A percentile compares a stretch with the other conserved stretches of the same genome.
These are phyloP conservation scores for Heterobasidion occidentale DNA, from an alignment of 1,284 basidiomycete genomes.

Conservation along the genomic window DNA sequence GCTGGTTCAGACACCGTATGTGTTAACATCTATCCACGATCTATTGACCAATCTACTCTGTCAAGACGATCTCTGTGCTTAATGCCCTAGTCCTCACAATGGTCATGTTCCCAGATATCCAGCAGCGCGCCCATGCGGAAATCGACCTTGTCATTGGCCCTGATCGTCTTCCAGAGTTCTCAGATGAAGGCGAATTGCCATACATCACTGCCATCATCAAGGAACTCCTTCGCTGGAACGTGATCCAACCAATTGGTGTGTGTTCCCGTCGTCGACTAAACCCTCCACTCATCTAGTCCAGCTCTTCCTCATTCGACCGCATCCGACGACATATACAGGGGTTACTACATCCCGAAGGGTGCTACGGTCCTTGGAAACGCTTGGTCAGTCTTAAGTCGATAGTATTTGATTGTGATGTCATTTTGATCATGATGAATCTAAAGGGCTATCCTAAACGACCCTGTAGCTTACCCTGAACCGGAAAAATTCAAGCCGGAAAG, in stretches of 20 bases:
- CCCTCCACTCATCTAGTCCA: no score
- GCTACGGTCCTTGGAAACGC: constrained; percentile 3
- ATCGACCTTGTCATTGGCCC: constrained; percentile 4
- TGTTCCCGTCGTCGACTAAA: no score
- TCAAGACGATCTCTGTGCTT: constrained; percentile 5
- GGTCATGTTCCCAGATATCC: constrained; percentile 7
- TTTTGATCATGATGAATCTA: not conserved
- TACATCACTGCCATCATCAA: constrained; percentile 1
- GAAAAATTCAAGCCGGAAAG: not conserved
- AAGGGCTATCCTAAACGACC: constrained; percentile 1
- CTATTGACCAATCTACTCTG: not conserved
- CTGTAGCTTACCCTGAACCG: not conserved
- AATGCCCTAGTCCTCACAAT: constrained; percentile 1
- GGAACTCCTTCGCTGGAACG: constrained; percentile 4
- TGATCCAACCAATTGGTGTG: not conserved
- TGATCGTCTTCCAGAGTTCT: constrained; percentile 8
- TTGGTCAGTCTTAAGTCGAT: constrained; percentile 3
- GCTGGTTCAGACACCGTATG: constrained; percentile 7
- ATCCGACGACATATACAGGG: constrained; percentile 5
- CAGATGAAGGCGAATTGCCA: constrained; percentile 4
- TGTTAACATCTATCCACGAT: not conserved
- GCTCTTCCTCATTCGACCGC: not conserved
- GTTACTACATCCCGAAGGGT: constrained; percentile 6
- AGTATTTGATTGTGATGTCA: not conserved
- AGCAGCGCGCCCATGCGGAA: constrained; percentile 4